phyloP scores from a whole-genome alignment of 2,329 filamentous ascomycete species.

The Hypomyces perniciosus region DNA sequence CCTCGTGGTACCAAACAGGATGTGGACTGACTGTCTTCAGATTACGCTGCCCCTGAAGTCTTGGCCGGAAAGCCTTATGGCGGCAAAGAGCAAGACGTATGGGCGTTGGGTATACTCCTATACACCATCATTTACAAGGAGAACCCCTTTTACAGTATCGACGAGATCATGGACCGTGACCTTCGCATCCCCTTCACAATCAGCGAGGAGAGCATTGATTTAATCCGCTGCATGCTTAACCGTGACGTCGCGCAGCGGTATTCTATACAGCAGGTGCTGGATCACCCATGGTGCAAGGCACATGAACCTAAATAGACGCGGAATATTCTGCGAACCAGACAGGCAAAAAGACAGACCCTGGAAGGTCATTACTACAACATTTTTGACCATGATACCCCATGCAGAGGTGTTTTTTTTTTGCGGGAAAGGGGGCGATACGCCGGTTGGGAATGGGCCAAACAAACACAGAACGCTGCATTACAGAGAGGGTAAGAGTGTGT shows the following conservation, averaged over 20 bases:
- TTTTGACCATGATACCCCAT: constrained; percentile 14
- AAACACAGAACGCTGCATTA: too few species aligned
- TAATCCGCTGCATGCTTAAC: constrained; percentile 88
- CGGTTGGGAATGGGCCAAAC: background rate
- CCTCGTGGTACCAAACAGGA: background rate
- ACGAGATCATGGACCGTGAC: constrained; percentile 98
- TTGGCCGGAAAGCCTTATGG: constrained; percentile 86
- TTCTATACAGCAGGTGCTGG: constrained; percentile 80
- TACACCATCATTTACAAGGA: constrained; percentile 99
- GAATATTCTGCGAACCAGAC: background rate
- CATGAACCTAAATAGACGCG: constrained; percentile 8
- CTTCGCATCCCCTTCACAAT: constrained; percentile 82
- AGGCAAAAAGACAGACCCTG: constrained; percentile 2
- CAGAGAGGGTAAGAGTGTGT: too few species aligned
- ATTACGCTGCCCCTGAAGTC: constrained; percentile 98
- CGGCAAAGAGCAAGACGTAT: constrained; percentile 96
- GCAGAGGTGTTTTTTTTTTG: constrained; percentile 3
- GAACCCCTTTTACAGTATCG: constrained; percentile 97
- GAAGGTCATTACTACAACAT: constrained; percentile 7
- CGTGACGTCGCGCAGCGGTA: constrained; percentile 77
- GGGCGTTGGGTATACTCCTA: constrained; percentile 91
- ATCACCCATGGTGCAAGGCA: constrained; percentile 71
- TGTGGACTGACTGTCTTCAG: constrained; percentile 38
- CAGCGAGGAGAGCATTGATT: constrained; percentile 86
- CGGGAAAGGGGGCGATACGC: background rate